Percentiles rank a stretch among this genome's conserved stretches.
Evolutionary conservation across 441 rosid species (phyloP).

Genomic region (Lepidium campestre): DNA sequence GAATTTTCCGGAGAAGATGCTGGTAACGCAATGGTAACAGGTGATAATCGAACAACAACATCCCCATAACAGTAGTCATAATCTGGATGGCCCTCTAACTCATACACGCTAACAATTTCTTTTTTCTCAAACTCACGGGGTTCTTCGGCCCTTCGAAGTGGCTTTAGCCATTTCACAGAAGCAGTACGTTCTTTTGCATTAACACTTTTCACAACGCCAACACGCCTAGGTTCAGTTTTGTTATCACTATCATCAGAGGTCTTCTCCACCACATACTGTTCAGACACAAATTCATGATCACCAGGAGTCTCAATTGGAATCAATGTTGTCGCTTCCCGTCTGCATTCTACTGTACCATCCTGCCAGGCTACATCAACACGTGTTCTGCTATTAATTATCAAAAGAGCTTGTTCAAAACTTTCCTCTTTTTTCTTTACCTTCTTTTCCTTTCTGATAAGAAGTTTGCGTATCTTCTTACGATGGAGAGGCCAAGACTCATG

Average conservation of each 20-base stretch:
- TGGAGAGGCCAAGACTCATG: slow-evolving; percentile 81
- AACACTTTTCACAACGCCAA: slow-evolving; percentile 85
- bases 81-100: slow-evolving; percentile 91
- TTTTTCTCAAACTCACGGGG: slow-evolving; percentile 80
- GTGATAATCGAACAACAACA: slow-evolving; percentile 80
- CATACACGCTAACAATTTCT: slow-evolving; percentile 95
- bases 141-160: slow-evolving; percentile 65
- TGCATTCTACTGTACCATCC: slow-evolving; percentile 60
- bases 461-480: slow-evolving; percentile 88
- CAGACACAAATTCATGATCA: slow-evolving; percentile 94
- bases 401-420: slow-evolving; percentile 73
- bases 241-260: slow-evolving; percentile 66
- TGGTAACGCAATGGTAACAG: slow-evolving; percentile 44
- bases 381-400: slow-evolving; percentile 64
- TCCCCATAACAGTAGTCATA: slow-evolving; percentile 97
- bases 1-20: slow-evolving; percentile 29
- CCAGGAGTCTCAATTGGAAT: slow-evolving; percentile 95
- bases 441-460: slow-evolving; percentile 74
- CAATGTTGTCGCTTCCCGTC: slow-evolving; percentile 51
- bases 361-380: slow-evolving; percentile 90
- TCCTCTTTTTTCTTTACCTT: slow-evolving; percentile 82
- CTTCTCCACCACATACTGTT: slow-evolving; percentile 93
- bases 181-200: slow-evolving; percentile 95
- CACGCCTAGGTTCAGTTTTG: slow-evolving; percentile 56
- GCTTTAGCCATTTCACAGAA: slow-evolving; percentile 81